Evolutionary conservation across 2,329 filamentous ascomycete species (phyloP), one percentile per base, ranked within the genome.

Genomic region (Hymenoscyphus albidus): DNA sequence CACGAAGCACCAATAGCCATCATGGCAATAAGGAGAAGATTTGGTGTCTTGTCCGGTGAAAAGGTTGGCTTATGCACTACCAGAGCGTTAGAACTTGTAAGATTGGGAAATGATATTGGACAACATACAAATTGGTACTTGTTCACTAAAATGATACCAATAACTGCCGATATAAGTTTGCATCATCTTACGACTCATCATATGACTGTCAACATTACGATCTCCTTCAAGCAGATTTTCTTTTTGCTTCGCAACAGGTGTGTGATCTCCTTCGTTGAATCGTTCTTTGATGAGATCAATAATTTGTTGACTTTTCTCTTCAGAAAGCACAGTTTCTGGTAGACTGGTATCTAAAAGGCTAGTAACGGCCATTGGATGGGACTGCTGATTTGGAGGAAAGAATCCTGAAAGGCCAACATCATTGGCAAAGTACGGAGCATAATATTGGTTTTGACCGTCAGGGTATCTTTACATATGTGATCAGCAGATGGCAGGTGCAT

Each of bases 131-230:
- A 99, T 97, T 1, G 95, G 95, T 68, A 98, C 83, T 76, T 98
- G 95, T 62, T 93, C 90, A 76, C 95, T 96, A 73, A 97, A 96
- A 76, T 97, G 90, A 62, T 90, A 83, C 95, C 95, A 99, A 77
- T 96, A 99, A 1, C 93, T 96, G 12, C 88, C 85, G 69, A 96
- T 93, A 74, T 97, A 98, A 2, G 88, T 89, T 77, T 97, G 92
- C 90, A 98, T 96, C 92, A 97, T 97, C 72, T 90, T 87, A 72
- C 93, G 83, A 76, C 94, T 96, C 67, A 98, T 80, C 80, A 88
- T 83, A 66, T 89, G 86, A 31, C 80, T 78, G 61, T 85, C 83
- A 39, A 85, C 79, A 60, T 88, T 85, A 62, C 90, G 85, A 72
- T 96, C 88, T 14, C 93, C 94, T 35, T 92, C 88, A 63, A 96